Conservation (phyloP, 2,329 filamentous ascomycete species). For the Teratosphaeria gauchensis region DNA sequence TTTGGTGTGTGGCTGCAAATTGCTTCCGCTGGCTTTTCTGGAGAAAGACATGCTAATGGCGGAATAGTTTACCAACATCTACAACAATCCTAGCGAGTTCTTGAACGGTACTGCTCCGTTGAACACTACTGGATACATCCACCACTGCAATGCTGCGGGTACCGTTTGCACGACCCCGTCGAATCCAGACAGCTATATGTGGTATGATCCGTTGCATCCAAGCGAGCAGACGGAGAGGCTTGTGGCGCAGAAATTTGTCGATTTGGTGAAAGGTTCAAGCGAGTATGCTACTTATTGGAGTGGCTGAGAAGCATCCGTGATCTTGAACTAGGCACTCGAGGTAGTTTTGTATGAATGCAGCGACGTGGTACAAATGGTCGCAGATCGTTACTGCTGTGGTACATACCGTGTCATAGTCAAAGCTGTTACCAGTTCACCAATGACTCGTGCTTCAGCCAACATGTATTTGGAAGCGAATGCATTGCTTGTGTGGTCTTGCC, state of each 20-base stretch:
- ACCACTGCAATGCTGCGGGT: conserved; percentile 41
- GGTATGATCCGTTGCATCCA: conserved; percentile 67
- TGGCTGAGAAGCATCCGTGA: conserved; percentile 4
- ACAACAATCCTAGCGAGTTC: conserved; percentile 50
- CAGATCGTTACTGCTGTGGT: neutral
- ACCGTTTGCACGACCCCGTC: conserved; percentile 33
- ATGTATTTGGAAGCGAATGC: too few relatives aligned
- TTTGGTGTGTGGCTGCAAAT: conserved; percentile 30
- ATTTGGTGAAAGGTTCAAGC: conserved; percentile 43
- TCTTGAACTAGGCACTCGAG: neutral
- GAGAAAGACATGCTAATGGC: neutral
- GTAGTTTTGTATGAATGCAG: neutral
- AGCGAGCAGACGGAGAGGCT: conserved; percentile 52
- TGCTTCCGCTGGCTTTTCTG: neutral
- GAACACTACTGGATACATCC: conserved; percentile 51
- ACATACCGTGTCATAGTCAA: too few relatives aligned
- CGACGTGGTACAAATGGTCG: neutral
- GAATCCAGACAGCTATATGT: conserved; percentile 54
- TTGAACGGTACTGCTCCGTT: conserved; percentile 52
- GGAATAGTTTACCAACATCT: conserved; percentile 53
- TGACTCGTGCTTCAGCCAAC: too few relatives aligned
- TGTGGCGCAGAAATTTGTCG: conserved; percentile 48
- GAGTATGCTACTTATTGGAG: conserved; percentile 37
- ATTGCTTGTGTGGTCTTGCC: too few relatives aligned
- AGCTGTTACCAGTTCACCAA: too few relatives aligned